Percentiles rank a stretch among this genome's conserved stretches.
Conservation (phyloP, 441 rosid species). For the Mallotus japonicus region DNA sequence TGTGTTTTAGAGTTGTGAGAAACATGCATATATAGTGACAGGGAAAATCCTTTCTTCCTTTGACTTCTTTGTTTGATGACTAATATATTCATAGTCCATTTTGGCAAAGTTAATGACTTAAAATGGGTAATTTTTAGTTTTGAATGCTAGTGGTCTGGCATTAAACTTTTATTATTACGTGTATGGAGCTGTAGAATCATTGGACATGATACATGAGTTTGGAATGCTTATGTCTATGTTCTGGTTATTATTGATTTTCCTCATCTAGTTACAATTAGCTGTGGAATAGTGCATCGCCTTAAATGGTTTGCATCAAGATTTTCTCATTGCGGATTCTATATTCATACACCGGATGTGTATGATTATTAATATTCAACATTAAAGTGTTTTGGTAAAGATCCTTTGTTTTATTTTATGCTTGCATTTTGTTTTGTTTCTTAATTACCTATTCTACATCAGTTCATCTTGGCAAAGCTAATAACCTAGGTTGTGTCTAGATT, state of each 20-base stretch:
- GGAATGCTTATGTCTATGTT: background rate
- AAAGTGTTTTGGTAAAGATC: background rate
- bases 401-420: background rate
- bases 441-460: background rate
- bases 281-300: background rate
- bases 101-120: slow-evolving; percentile 27
- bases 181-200: slow-evolving; percentile 29
- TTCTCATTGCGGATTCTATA: background rate
- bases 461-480: slow-evolving; percentile 55
- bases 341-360: background rate
- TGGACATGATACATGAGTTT: slow-evolving; percentile 27
- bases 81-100: too few relatives aligned
- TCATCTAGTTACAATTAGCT: too few relatives aligned
- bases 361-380: background rate
- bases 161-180: background rate
- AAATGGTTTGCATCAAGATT: background rate
- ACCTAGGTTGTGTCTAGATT: slow-evolving; percentile 42
- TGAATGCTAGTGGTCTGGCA: slow-evolving; percentile 60
- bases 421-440: too few relatives aligned
- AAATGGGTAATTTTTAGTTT: slow-evolving; percentile 42
- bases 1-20: too few relatives aligned
- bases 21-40: too few relatives aligned
- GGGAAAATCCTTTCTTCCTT: slow-evolving; percentile 23
- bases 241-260: slow-evolving; percentile 18
- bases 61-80: too few relatives aligned